These are phyloP conservation scores for Pythium vanterpoolii DNA, from an alignment of 352 stramenopile species.

Conservation along the genomic window DNA sequence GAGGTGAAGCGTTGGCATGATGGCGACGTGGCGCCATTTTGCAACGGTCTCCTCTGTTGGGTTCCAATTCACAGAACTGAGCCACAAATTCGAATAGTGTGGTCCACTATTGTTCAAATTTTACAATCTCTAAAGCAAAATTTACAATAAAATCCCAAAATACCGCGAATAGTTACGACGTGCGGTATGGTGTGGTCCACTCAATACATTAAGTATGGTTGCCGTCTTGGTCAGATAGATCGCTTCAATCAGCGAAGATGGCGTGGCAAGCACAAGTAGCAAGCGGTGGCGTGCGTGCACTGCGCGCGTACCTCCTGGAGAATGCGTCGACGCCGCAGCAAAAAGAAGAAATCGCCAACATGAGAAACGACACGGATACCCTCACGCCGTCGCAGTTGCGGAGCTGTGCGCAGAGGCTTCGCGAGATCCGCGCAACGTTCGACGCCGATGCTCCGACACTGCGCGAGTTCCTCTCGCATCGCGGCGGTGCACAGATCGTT, in stretches of 20 bases:
- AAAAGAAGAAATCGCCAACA: slow-evolving; percentile 1
- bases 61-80: background rate
- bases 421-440: slow-evolving; percentile 11
- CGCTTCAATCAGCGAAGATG: slow-evolving; percentile 8
- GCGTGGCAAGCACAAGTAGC: slow-evolving; percentile 23
- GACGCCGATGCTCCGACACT: slow-evolving; percentile 14
- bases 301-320: slow-evolving; percentile 27
- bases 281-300: slow-evolving; percentile 27
- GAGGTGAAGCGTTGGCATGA: background rate
- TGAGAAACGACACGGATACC: background rate
- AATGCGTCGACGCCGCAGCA: slow-evolving; percentile 2
- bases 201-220: too few relatives aligned
- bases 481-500: slow-evolving; percentile 1
- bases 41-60: background rate
- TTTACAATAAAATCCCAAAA: too few relatives aligned
- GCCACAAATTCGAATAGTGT: background rate
- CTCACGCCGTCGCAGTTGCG: slow-evolving; percentile 21
- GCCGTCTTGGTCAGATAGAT: too few relatives aligned
- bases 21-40: slow-evolving; percentile 20
- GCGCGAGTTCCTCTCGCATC: slow-evolving; percentile 14
- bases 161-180: too few relatives aligned
- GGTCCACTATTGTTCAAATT: background rate
- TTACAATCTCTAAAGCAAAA: background rate
- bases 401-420: slow-evolving; percentile 9
- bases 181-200: too few relatives aligned